These are phyloP conservation scores for Trichoderma polysporum DNA, from an alignment of 2,329 filamentous ascomycete genomes.

Conservation along the genomic window DNA sequence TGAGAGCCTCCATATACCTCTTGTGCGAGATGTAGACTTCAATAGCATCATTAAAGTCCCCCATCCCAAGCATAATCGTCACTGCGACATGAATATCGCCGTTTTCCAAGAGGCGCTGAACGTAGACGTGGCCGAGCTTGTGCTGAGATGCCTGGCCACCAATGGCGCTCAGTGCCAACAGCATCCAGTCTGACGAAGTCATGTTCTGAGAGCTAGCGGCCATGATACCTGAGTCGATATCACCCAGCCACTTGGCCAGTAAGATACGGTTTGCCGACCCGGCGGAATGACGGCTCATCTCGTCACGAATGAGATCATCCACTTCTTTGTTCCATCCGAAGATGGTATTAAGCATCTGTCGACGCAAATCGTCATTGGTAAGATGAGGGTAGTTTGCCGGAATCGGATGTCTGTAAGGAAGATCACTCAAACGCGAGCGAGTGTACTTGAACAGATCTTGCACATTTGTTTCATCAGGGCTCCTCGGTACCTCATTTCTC, in stretches of 20 bases:
- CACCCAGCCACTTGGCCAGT: constrained; percentile 88
- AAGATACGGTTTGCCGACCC: constrained; percentile 79
- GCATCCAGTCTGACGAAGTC: constrained; percentile 95
- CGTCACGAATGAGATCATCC: constrained; percentile 77
- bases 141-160: constrained; percentile 74
- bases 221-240: constrained; percentile 79
- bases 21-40: constrained; percentile 93
- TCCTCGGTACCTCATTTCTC: constrained; percentile 76
- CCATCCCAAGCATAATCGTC: constrained; percentile 88
- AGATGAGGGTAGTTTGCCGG: constrained; percentile 57
- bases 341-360: constrained; percentile 88
- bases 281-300: constrained; percentile 70
- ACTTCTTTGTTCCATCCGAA: constrained; percentile 94
- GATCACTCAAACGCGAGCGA: constrained; percentile 74
- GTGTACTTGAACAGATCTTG: constrained; percentile 86
- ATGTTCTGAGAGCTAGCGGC: constrained; percentile 79
- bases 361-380: constrained; percentile 76
- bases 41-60: constrained; percentile 90
- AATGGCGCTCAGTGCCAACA: constrained; percentile 86
- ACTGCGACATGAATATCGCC: constrained; percentile 90
- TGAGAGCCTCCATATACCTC: constrained; percentile 87
- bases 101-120: constrained; percentile 83
- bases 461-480: constrained; percentile 68
- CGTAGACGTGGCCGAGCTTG: constrained; percentile 86
- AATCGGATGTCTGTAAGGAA: constrained; percentile 73